phyloP scores from a whole-genome alignment of 805 yeast genomes.

The Sugiyamaella marilandica region DNA sequence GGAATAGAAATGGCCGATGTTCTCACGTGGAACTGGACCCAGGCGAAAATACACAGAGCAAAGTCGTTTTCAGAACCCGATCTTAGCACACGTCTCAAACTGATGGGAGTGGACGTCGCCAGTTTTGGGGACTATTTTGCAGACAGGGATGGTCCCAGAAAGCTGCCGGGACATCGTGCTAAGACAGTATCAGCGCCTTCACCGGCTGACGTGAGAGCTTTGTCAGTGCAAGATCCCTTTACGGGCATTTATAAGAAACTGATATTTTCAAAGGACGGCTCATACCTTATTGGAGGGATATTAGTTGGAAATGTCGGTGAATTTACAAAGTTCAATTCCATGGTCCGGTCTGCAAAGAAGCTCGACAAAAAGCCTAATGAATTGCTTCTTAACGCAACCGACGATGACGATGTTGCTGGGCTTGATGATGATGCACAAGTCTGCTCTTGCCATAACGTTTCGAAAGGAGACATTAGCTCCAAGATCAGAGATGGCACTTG shows the following conservation, averaged over 20 bases:
- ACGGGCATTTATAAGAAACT: constrained; percentile 35
- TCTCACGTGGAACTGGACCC: constrained; percentile 35
- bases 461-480: constrained; percentile 32
- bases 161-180: constrained; percentile 26
- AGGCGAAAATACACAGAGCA: constrained; percentile 32
- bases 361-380: constrained; percentile 33
- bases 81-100: constrained; percentile 35
- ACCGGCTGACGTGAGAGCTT: constrained; percentile 24
- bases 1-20: constrained; percentile 39
- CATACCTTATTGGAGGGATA: constrained; percentile 37
- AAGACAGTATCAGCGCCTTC: constrained; percentile 21
- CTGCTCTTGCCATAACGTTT: constrained; percentile 36
- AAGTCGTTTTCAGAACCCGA: constrained; percentile 34
- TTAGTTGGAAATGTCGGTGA: constrained; percentile 35
- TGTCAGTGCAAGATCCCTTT: constrained; percentile 34
- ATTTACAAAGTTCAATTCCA: constrained; percentile 33
- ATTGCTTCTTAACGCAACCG: constrained; percentile 28
- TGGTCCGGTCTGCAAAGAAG: constrained; percentile 31
- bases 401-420: constrained; percentile 31
- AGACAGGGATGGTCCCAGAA: constrained; percentile 34
- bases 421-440: constrained; percentile 36
- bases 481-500: constrained; percentile 31
- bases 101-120: constrained; percentile 39
- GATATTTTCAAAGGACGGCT: constrained; percentile 34
- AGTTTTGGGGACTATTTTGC: constrained; percentile 39